Conservation (phyloP, 306 rosid genomes). For the Oemleria cerasiformis region DNA sequence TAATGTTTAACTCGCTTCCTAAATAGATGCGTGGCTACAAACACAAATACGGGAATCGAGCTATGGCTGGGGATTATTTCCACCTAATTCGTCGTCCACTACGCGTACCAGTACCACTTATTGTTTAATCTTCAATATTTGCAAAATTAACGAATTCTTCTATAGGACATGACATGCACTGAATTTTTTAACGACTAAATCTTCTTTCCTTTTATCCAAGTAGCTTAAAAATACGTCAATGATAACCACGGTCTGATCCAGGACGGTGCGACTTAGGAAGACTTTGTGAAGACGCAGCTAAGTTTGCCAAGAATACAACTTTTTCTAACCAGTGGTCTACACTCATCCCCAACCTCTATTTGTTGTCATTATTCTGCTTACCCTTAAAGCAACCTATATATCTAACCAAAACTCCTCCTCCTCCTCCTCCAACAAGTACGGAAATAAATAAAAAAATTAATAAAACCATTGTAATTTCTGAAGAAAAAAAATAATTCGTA, state of each 20-base stretch:
- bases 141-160: no score
- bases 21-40: no score
- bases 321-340: slow-evolving; percentile 12
- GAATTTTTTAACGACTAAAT: no score
- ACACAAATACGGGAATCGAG: no score
- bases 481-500: not conserved
- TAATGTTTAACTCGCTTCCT: no score
- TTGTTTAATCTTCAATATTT: no score
- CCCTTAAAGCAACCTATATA: slow-evolving; percentile 17
- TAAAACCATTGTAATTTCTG: not conserved
- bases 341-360: slow-evolving; percentile 10
- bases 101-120: no score
- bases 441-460: not conserved
- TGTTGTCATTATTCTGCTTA: not conserved
- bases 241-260: not conserved
- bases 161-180: no score
- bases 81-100: no score
- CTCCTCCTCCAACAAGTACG: not conserved
- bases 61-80: no score
- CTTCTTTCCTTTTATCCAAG: no score
- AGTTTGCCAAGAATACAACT: not conserved
- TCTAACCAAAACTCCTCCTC: not conserved
- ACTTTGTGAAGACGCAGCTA: not conserved
- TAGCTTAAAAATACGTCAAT: not conserved
- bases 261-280: not conserved